Conservation (phyloP, 1,284 basidiomycete genomes). For the Caloboletus firmus region DNA sequence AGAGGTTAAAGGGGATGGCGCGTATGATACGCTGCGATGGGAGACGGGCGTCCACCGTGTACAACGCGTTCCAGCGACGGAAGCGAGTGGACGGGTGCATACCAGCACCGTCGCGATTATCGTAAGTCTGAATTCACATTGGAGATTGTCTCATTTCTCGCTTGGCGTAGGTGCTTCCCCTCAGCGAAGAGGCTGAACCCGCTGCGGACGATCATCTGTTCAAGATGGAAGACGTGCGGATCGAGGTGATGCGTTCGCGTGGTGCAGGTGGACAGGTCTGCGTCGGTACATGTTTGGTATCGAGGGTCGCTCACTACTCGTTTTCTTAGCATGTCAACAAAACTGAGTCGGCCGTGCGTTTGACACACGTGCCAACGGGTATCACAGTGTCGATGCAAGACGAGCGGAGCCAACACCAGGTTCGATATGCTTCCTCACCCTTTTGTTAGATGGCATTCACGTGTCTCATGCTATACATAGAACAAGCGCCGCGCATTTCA, state of each 20-base stretch:
- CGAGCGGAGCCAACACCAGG: conserved; percentile 93
- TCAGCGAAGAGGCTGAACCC: conserved; percentile 60
- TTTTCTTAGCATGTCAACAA: conserved; percentile 90
- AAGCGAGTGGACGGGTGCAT: conserved; percentile 84
- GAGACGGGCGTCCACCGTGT: conserved; percentile 97
- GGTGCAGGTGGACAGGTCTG: conserved; percentile 94
- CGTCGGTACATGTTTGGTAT: not conserved
- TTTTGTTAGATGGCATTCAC: conserved; percentile 1
- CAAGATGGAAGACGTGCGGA: conserved; percentile 82
- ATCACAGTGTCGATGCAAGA: conserved; percentile 99
- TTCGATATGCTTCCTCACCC: conserved; percentile 28
- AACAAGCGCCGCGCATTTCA: conserved; percentile 88
- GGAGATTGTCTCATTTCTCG: not conserved
- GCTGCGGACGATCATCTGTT: conserved; percentile 59
- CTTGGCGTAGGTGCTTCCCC: conserved; percentile 67
- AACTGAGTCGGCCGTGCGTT: conserved; percentile 96
- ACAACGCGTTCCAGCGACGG: conserved; percentile 90
- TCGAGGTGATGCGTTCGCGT: conserved; percentile 92
- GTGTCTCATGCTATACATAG: conserved; percentile 46
- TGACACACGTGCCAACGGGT: conserved; percentile 92
- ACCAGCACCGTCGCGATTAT: conserved; percentile 91
- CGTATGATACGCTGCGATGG: conserved; percentile 80
- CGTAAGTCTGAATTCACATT: conserved; percentile 46
- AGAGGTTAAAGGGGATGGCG: conserved; percentile 76
- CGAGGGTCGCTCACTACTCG: conserved; percentile 4